A percentile compares a stretch with the other conserved stretches of the same genome.
These are phyloP conservation scores for Coemansia sp. DNA, from an alignment of 192 early-diverging fungal species.

Conservation along the genomic window DNA sequence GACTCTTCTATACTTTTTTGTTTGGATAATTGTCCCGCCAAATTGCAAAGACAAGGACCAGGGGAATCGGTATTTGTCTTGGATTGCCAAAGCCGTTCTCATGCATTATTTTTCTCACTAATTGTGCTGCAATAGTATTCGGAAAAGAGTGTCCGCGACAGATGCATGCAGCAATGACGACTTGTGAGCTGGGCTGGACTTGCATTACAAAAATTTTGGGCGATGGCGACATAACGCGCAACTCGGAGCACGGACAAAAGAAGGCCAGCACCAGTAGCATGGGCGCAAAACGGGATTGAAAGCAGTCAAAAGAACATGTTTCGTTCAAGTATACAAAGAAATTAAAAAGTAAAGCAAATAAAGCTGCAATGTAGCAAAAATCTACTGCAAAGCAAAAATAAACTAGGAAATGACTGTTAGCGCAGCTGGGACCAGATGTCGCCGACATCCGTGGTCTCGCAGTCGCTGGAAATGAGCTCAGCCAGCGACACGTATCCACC, in stretches of 20 bases:
- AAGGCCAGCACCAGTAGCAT: not conserved
- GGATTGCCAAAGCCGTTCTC: too few species aligned
- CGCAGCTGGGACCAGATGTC: not conserved
- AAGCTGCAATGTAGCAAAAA: not conserved
- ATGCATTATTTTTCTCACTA: not conserved
- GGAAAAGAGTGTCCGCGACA: not conserved
- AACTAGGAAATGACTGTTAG: not conserved
- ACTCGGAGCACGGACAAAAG: not conserved
- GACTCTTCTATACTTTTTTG: not conserved
- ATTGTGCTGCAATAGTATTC: not conserved
- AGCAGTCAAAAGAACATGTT: not conserved
- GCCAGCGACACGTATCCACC: slow-evolving; percentile 30
- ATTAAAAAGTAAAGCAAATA: not conserved
- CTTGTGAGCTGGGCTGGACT: not conserved
- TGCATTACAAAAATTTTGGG: not conserved
- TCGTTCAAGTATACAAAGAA: not conserved
- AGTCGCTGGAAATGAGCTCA: slow-evolving; percentile 35
- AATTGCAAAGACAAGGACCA: too few species aligned
- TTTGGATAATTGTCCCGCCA: not conserved
- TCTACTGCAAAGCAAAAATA: not conserved
- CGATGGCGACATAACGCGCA: not conserved
- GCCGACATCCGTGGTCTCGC: slow-evolving; percentile 21
- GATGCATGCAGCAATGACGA: not conserved
- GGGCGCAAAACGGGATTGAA: not conserved
- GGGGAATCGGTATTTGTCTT: too few species aligned